Conservation (phyloP, 345 rosid species). For the Kernera saxatilis region DNA sequence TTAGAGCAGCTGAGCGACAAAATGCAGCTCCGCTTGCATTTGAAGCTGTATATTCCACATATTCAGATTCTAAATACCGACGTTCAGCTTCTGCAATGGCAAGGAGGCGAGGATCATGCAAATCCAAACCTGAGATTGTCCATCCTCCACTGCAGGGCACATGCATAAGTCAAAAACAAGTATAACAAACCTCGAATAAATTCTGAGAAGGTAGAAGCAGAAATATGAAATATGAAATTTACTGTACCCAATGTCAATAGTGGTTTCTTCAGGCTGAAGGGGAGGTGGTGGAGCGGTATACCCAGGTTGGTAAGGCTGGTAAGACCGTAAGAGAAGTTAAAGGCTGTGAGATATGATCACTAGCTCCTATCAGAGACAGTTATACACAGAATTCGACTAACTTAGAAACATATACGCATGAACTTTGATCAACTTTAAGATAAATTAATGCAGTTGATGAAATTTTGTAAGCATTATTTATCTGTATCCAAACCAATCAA, state of each 20-base stretch:
- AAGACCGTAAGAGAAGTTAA: conserved; percentile 27
- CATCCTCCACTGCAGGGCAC: conserved; percentile 63
- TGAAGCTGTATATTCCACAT: conserved; percentile 79
- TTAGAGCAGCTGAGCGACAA: conserved; percentile 93
- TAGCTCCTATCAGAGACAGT: not conserved
- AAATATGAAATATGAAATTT: not conserved
- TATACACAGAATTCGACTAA: not conserved
- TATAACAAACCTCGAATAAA: not conserved
- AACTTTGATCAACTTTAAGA: not conserved
- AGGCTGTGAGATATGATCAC: not conserved
- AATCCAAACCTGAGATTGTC: conserved; percentile 84
- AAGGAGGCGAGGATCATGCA: conserved; percentile 76
- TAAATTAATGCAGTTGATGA: not conserved
- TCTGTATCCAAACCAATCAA: not conserved
- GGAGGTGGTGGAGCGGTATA: conserved; percentile 72
- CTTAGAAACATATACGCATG: too few relatives aligned
- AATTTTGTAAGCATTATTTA: not conserved
- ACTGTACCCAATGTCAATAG: conserved; percentile 78
- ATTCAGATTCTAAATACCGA: conserved; percentile 73
- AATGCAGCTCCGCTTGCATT: conserved; percentile 88
- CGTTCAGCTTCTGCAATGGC: conserved; percentile 93
- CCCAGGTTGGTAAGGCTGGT: conserved; percentile 72
- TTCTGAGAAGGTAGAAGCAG: not conserved
- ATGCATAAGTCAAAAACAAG: conserved; percentile 1
- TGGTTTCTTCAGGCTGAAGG: conserved; percentile 53